Evolutionary conservation across 441 rosid genomes (phyloP).

Genomic region (Pelargonium myrrhifolium): DNA sequence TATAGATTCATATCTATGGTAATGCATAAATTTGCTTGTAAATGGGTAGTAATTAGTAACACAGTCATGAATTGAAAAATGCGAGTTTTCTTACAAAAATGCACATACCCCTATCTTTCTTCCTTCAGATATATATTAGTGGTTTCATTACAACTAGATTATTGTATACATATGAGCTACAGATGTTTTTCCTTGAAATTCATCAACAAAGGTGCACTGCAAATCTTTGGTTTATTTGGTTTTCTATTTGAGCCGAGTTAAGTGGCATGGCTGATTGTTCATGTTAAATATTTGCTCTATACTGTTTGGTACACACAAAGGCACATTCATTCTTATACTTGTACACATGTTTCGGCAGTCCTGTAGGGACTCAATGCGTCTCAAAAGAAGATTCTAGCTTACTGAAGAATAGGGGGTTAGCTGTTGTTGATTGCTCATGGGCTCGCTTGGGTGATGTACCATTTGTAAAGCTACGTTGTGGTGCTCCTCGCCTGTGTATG

Average conservation of each 20-base stretch:
- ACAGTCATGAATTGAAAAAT: background rate
- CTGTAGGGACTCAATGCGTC: constrained; percentile 78
- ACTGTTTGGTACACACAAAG: background rate
- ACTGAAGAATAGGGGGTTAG: constrained; percentile 77
- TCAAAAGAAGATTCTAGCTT: constrained; percentile 73
- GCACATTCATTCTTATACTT: background rate
- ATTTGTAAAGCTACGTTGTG: constrained; percentile 74
- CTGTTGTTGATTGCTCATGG: constrained; percentile 99
- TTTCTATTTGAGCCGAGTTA: background rate
- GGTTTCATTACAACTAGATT: too few relatives aligned
- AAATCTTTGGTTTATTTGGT: background rate
- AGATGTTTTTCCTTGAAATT: background rate
- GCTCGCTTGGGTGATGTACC: constrained; percentile 91
- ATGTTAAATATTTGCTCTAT: background rate
- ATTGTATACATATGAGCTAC: background rate
- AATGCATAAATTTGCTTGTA: background rate
- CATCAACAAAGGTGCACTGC: background rate
- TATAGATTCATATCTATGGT: background rate
- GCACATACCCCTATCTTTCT: background rate
- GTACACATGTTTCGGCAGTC: constrained; percentile 39
- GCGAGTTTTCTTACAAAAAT: background rate
- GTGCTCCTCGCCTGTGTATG: constrained; percentile 87
- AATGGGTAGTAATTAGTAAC: background rate
- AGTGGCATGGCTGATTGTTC: background rate
- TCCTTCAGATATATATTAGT: background rate